Percentiles rank a stretch among this genome's conserved stretches.
Conservation (phyloP, 2,329 filamentous ascomycete genomes). For the Curvularia hawaiiensis region DNA sequence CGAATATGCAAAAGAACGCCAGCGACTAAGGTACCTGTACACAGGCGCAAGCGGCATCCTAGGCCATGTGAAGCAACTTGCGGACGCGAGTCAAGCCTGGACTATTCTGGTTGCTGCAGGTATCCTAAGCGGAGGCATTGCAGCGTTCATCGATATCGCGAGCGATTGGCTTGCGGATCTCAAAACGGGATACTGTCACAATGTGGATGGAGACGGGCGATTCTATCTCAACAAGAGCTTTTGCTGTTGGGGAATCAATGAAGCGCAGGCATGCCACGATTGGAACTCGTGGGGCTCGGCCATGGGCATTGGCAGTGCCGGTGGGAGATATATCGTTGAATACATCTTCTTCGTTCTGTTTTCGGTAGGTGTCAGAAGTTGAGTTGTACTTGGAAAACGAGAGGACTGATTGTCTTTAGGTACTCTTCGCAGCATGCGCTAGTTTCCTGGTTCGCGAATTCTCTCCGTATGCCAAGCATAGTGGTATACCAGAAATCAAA, state of each 20-base stretch:
- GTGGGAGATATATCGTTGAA: conserved; percentile 80
- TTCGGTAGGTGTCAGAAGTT: conserved; percentile 63
- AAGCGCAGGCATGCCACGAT: conserved; percentile 78
- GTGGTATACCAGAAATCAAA: conserved; percentile 97
- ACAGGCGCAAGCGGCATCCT: conserved; percentile 71
- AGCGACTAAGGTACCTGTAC: conserved; percentile 78
- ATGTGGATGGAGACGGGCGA: conserved; percentile 74
- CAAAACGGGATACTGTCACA: conserved; percentile 86
- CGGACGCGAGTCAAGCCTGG: conserved; percentile 92
- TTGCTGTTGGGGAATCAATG: conserved; percentile 86
- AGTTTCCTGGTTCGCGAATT: conserved; percentile 82
- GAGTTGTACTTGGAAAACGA: background rate
- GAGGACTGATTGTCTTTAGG: conserved; percentile 52
- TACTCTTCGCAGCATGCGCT: conserved; percentile 77
- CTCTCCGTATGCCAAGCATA: conserved; percentile 87
- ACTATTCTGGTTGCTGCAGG: conserved; percentile 85
- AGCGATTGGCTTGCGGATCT: conserved; percentile 94
- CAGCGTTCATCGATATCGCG: conserved; percentile 86
- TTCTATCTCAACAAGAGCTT: conserved; percentile 93
- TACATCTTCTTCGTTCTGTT: conserved; percentile 87
- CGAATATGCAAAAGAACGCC: conserved; percentile 95
- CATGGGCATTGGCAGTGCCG: conserved; percentile 67
- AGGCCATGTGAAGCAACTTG: conserved; percentile 72
- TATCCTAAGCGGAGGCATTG: conserved; percentile 79
- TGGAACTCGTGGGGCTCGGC: conserved; percentile 87